Evolutionary conservation across 768 basidiomycete genomes (phyloP).

Genomic region (Tulasnella sp.): DNA sequence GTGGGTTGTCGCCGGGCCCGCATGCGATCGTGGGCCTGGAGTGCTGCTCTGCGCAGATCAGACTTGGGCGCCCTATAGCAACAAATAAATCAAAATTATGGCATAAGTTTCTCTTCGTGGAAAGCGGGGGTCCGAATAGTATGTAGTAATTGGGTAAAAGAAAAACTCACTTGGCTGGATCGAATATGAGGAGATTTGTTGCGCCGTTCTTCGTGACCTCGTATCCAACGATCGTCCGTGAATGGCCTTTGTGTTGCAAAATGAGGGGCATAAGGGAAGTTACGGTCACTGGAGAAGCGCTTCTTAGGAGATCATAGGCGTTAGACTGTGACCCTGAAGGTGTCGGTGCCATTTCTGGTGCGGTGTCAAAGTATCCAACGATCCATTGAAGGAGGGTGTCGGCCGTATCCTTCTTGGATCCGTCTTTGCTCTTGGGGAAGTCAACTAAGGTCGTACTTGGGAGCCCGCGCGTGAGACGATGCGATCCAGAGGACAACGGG

Average conservation of each 20-base stretch:
- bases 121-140: background rate
- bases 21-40: background rate
- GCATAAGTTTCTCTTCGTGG: background rate
- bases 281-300: constrained; percentile 36
- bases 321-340: constrained; percentile 25
- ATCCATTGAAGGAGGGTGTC: constrained; percentile 58
- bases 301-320: constrained; percentile 41
- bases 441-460: constrained; percentile 53
- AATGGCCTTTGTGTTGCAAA: constrained; percentile 67
- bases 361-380: constrained; percentile 49
- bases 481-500: background rate
- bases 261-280: constrained; percentile 71
- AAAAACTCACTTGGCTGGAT: constrained; percentile 53
- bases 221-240: constrained; percentile 76
- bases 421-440: constrained; percentile 35
- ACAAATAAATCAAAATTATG: no score
- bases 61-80: no score
- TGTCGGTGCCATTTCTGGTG: constrained; percentile 22
- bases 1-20: background rate
- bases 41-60: no score
- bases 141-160: background rate
- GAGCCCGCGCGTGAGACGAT: no score
- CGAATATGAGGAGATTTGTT: constrained; percentile 60
- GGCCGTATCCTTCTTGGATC: constrained; percentile 24
- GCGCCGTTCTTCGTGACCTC: constrained; percentile 49